A percentile compares a stretch with the other conserved stretches of the same genome.
Conservation (phyloP, 768 basidiomycete genomes). For the Podaxis sp. region DNA sequence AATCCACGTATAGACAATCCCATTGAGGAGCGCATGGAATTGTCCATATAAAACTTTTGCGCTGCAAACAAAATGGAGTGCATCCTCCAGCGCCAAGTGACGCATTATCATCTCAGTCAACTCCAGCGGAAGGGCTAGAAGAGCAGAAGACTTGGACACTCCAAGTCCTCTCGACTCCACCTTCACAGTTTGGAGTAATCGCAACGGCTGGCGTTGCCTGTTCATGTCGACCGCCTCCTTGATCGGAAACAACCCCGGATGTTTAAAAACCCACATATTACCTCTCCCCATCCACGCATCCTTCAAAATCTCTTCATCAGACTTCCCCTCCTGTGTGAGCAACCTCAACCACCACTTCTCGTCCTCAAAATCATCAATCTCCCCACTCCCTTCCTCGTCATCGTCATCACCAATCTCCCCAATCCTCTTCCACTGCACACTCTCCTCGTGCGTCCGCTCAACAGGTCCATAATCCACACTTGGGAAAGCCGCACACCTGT, state of each 20-base stretch:
- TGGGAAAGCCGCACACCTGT: not conserved
- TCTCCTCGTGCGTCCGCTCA: not conserved
- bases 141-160: not conserved
- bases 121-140: not conserved
- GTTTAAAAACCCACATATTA: constrained; percentile 6
- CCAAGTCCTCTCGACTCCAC: not conserved
- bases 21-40: not conserved
- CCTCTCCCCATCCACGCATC: constrained; percentile 6
- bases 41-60: not conserved
- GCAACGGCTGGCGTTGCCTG: not conserved
- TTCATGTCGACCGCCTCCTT: not conserved
- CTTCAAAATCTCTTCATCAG: not conserved
- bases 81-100: not conserved
- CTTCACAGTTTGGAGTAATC: not conserved
- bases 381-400: not conserved
- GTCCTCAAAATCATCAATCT: not conserved
- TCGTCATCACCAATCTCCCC: not conserved
- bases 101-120: not conserved
- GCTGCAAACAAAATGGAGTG: not conserved
- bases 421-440: not conserved
- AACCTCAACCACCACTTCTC: not conserved
- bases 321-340: not conserved
- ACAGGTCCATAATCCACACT: constrained; percentile 1
- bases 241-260: constrained; percentile 1
- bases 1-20: not conserved